Base-by-base conservation (phyloP, 805 yeast genomes). In the Priceomyces castillae region DNA sequence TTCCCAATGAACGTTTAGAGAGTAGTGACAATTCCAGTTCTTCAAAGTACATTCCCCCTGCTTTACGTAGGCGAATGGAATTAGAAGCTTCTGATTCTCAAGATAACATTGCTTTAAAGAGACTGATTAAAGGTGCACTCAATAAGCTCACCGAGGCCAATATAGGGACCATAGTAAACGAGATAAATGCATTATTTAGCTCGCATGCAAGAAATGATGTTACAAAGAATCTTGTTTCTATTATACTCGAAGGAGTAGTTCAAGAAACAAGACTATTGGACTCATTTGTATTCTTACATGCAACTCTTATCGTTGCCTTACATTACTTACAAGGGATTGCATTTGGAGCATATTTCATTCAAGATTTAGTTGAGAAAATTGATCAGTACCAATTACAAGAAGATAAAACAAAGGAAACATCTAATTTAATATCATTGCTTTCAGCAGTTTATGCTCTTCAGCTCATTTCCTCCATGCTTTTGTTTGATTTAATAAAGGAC, bases 131-230 rank as follows among this genome's bases (percentile, higher is more conserved):
- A 55, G 90, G 97, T 46, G 81, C 89, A 1, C 69, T 94, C 54
- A 94, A 94, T 61, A 84, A 82, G 61, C 73, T 94, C n/a, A 86
- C 97, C 1, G 98, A 92, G 53, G 81, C 95, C 1, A 94, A 90
- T 48, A 71, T 90, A 22, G 69, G 78, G 10, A 69, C 82, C 2
- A 87, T 90, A 41, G 80, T 86, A 16, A 75, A 77, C 46, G 88
- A 87, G 19, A 66, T 94, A 41, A 82, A 81, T 52, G 72, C 70
- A 0, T 64, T 88, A 1, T 94, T 80, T 54, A 64, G 73, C 48
- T 73, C 73, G 6, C 73, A 88, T 53, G 83, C 99, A 3, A 77
- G 97, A 50, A 90, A 88, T 42, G 59, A 76, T n/a, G 95, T 90
- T 16, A 89, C 81, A 40, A 86, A 84, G 44, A 77, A 78, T 10